phyloP scores from a whole-genome alignment of 2,329 filamentous ascomycete species.

The Diplodia scrobiculata region DNA sequence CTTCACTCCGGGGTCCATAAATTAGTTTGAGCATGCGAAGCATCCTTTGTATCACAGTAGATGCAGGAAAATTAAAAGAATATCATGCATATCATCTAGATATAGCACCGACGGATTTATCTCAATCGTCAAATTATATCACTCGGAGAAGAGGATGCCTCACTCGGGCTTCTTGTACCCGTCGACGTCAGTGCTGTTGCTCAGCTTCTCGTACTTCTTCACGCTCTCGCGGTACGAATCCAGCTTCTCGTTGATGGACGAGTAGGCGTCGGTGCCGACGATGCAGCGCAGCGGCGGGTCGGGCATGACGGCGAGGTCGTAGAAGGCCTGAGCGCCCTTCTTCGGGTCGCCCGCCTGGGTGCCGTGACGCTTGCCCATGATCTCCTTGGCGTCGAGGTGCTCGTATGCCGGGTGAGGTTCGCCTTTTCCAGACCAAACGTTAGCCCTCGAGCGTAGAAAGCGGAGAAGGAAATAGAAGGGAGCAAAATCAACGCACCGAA shows the following conservation, averaged over 20 bases:
- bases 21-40: too few species aligned
- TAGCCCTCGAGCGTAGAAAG: neutral
- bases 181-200: conserved; percentile 54
- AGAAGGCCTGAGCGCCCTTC: conserved; percentile 56
- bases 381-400: conserved; percentile 50
- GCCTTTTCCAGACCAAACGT: neutral
- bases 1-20: too few species aligned
- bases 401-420: conserved; percentile 48
- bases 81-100: too few species aligned
- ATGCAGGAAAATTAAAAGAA: too few species aligned
- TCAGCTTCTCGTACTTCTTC: conserved; percentile 55
- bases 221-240: conserved; percentile 53
- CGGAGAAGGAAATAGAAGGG: too few species aligned
- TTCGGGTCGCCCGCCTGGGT: conserved; percentile 55
- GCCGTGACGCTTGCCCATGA: conserved; percentile 47
- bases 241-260: conserved; percentile 54
- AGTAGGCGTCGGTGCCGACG: conserved; percentile 58
- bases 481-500: neutral
- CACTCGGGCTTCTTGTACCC: conserved; percentile 38
- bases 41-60: too few species aligned
- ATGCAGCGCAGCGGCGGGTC: conserved; percentile 57
- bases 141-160: neutral
- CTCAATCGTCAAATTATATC: too few species aligned
- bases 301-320: conserved; percentile 57
- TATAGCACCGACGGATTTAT: too few species aligned